phyloP scores from a whole-genome alignment of 495 filamentous ascomycete genomes.

The Friedmanniomyces endolithicus region DNA sequence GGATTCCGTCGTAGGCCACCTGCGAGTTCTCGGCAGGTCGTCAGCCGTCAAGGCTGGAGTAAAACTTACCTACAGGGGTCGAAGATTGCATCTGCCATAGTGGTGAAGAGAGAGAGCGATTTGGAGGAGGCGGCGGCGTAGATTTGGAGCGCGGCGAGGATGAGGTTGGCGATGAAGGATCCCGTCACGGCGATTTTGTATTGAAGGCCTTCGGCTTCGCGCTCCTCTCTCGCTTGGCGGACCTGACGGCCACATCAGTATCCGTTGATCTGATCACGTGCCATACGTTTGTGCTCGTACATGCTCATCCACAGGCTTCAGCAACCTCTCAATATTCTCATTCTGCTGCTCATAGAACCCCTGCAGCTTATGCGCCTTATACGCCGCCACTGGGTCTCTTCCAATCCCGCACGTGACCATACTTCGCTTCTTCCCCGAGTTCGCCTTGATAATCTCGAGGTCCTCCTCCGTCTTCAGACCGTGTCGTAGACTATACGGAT shows the following conservation, averaged over 20 bases:
- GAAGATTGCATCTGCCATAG: slow-evolving; percentile 94
- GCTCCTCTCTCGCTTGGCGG: slow-evolving; percentile 61
- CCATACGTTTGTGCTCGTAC: slow-evolving; percentile 27
- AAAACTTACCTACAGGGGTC: slow-evolving; percentile 44
- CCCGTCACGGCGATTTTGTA: slow-evolving; percentile 82
- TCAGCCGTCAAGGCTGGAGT: neutral
- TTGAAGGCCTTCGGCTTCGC: slow-evolving; percentile 67
- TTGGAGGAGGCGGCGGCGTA: slow-evolving; percentile 79
- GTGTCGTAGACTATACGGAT: slow-evolving; percentile 72
- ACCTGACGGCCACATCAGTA: slow-evolving; percentile 44
- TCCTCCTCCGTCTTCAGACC: slow-evolving; percentile 67
- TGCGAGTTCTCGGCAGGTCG: neutral
- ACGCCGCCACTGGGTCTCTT: slow-evolving; percentile 29
- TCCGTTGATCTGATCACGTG: neutral
- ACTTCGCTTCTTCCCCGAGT: slow-evolving; percentile 62
- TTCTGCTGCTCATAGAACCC: slow-evolving; percentile 89
- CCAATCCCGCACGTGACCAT: slow-evolving; percentile 35
- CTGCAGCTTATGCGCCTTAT: slow-evolving; percentile 51
- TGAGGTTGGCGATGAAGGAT: slow-evolving; percentile 74
- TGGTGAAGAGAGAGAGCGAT: slow-evolving; percentile 90
- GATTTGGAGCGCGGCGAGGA: slow-evolving; percentile 67
- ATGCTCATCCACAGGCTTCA: slow-evolving; percentile 91
- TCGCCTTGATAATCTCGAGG: slow-evolving; percentile 68
- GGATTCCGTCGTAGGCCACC: neutral
- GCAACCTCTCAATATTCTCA: slow-evolving; percentile 77